Conservation (phyloP, 371 early-diverging fungal species). For the Mortierella sp. region DNA sequence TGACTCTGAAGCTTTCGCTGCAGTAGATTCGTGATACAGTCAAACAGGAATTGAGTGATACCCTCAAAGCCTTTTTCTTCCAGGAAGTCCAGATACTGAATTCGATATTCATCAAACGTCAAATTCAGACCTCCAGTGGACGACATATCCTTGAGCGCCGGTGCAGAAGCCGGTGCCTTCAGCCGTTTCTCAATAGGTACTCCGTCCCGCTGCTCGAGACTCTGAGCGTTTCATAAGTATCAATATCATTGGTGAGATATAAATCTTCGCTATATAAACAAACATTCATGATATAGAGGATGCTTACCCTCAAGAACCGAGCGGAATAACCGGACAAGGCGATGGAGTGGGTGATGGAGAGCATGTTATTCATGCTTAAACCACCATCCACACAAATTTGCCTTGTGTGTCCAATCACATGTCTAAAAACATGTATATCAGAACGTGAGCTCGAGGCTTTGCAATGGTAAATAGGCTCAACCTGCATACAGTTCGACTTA, state of each 20-base stretch:
- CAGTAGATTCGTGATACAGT: conserved; percentile 54
- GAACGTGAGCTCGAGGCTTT: neutral
- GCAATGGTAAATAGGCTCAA: too few species aligned
- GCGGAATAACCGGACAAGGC: conserved; percentile 60
- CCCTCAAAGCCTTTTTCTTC: conserved; percentile 60
- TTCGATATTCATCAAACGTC: conserved; percentile 60
- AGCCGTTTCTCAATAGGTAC: conserved; percentile 31
- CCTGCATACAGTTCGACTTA: conserved; percentile 53
- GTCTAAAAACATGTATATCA: neutral
- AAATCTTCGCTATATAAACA: too few species aligned
- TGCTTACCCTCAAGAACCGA: conserved; percentile 60
- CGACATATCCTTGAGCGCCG: conserved; percentile 28
- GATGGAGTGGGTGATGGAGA: conserved; percentile 63
- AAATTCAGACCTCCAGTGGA: conserved; percentile 57
- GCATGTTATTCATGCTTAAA: conserved; percentile 44
- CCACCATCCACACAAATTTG: conserved; percentile 53
- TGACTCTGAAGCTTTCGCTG: conserved; percentile 28
- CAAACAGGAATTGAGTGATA: conserved; percentile 58
- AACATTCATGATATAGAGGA: neutral
- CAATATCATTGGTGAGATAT: neutral
- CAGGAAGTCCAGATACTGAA: conserved; percentile 61
- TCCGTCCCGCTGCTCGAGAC: conserved; percentile 16
- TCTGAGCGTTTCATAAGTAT: conserved; percentile 5
- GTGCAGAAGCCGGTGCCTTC: conserved; percentile 30
- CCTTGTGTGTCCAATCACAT: conserved; percentile 9